Percentiles rank a stretch among this genome's conserved stretches.
phyloP scores from a whole-genome alignment of 2,329 filamentous ascomycete species.

The Emergomyces pasteurianus region DNA sequence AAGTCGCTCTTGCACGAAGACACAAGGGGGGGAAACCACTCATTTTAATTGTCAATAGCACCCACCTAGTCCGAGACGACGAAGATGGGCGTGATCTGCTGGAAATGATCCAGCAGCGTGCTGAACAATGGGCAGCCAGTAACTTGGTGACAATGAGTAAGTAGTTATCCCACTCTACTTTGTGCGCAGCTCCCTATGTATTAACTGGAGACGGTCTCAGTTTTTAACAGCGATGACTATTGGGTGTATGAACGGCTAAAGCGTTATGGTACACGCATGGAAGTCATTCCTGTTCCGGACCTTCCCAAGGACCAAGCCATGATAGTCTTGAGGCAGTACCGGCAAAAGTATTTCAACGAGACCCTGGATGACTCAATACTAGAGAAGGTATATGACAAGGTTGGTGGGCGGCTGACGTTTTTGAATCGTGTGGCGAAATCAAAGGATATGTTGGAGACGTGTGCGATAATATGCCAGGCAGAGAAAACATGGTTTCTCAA shows the following conservation, averaged over 20 bases:
- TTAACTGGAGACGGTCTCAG: constrained; percentile 30
- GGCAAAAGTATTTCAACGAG: constrained; percentile 64
- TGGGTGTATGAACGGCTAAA: constrained; percentile 97
- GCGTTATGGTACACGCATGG: constrained; percentile 85
- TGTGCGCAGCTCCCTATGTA: neutral
- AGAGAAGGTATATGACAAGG: constrained; percentile 68
- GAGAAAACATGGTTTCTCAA: constrained; percentile 74
- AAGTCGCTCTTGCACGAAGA: constrained; percentile 64
- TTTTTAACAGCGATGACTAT: constrained; percentile 96
- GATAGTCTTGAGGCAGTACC: constrained; percentile 63
- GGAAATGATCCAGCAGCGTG: constrained; percentile 87
- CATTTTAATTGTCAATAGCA: constrained; percentile 87
- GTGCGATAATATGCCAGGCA: constrained; percentile 56
- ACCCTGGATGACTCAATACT: constrained; percentile 41
- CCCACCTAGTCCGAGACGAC: constrained; percentile 82
- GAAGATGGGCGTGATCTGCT: constrained; percentile 87
- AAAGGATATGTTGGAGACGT: constrained; percentile 64
- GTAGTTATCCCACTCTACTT: constrained; percentile 2
- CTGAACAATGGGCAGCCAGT: constrained; percentile 90
- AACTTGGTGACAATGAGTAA: constrained; percentile 64
- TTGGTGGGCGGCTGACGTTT: constrained; percentile 81
- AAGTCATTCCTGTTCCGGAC: constrained; percentile 77
- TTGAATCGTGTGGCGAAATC: constrained; percentile 85
- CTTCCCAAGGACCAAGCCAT: constrained; percentile 68
- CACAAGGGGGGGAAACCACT: constrained; percentile 54